Conservation (phyloP, 1,139 yeast genomes). For the Kurtzmaniella quercitrusa region DNA sequence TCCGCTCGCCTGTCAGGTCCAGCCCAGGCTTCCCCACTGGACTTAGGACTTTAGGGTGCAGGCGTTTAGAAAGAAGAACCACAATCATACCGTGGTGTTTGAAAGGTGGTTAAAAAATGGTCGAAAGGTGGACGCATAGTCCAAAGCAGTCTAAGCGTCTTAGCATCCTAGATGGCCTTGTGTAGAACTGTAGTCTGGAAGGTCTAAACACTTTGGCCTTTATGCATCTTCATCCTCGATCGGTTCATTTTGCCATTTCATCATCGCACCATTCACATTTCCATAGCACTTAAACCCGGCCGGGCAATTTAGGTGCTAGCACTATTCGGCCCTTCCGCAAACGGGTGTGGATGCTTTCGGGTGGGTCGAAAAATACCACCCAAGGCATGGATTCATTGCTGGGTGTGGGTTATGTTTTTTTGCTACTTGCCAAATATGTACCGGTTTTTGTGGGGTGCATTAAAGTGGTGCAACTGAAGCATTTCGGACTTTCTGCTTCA, state of each 20-base stretch:
- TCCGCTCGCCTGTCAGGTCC: no score
- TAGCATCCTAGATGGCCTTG: no score
- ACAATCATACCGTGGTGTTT: no score
- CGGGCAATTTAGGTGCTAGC: background rate
- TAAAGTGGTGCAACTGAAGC: background rate
- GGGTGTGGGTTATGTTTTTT: background rate
- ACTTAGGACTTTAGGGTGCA: constrained; percentile 1
- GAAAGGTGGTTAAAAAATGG: no score
- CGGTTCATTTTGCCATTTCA: background rate
- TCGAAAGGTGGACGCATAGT: no score
- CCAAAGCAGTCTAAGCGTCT: no score
- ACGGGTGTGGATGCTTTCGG: no score
- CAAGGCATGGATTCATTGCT: background rate
- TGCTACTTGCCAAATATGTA: background rate
- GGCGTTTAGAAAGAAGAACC: background rate
- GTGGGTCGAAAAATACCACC: background rate
- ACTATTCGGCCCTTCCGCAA: background rate
- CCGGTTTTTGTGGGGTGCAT: background rate
- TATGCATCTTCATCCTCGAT: background rate
- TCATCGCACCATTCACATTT: background rate
- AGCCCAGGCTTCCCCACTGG: constrained; percentile 3
- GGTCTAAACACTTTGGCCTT: no score
- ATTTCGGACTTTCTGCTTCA: background rate
- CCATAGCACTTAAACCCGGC: background rate
- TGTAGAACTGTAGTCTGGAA: no score